Conservation (phyloP, 2,329 filamentous ascomycete species). For the Leptoxyphium fumago region DNA sequence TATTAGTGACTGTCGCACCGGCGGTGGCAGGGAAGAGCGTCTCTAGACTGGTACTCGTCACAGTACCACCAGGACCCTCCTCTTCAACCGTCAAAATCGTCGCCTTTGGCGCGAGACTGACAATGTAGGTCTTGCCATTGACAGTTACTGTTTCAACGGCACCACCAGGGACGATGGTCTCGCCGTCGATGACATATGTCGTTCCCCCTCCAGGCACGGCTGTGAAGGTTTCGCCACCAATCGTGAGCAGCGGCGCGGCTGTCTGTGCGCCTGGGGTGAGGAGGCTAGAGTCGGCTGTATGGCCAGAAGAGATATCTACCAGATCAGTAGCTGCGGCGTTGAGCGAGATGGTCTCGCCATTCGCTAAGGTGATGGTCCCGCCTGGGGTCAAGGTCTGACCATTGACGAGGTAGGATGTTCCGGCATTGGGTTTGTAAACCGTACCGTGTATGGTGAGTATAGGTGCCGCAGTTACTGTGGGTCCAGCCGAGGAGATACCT, state of each 20-base stretch:
- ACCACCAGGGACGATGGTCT: conserved; percentile 24
- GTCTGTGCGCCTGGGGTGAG: conserved; percentile 24
- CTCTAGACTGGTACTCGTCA: conserved; percentile 16
- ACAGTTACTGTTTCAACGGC: conserved; percentile 14
- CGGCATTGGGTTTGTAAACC: conserved; percentile 12
- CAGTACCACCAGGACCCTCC: conserved; percentile 17
- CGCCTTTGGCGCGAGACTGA: conserved; percentile 21
- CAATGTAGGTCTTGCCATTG: conserved; percentile 13
- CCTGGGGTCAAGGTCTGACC: conserved; percentile 14
- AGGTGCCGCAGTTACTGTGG: conserved; percentile 15
- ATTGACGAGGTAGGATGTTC: conserved; percentile 14
- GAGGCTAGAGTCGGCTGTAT: conserved; percentile 17
- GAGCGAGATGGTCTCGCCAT: conserved; percentile 20
- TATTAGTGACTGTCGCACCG: background rate
- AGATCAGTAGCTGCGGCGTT: conserved; percentile 19
- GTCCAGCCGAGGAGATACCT: conserved; percentile 1
- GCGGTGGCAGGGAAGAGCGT: conserved; percentile 25
- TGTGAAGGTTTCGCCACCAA: conserved; percentile 16
- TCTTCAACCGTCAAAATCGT: conserved; percentile 23
- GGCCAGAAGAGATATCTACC: conserved; percentile 8
- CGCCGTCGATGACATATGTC: conserved; percentile 25
- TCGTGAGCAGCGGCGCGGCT: conserved; percentile 17
- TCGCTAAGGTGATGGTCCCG: conserved; percentile 11
- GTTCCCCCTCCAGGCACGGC: conserved; percentile 14
- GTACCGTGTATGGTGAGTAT: conserved; percentile 17